phyloP scores from a whole-genome alignment of 1,139 yeast species.

The Yamadazyma jaroonii region DNA sequence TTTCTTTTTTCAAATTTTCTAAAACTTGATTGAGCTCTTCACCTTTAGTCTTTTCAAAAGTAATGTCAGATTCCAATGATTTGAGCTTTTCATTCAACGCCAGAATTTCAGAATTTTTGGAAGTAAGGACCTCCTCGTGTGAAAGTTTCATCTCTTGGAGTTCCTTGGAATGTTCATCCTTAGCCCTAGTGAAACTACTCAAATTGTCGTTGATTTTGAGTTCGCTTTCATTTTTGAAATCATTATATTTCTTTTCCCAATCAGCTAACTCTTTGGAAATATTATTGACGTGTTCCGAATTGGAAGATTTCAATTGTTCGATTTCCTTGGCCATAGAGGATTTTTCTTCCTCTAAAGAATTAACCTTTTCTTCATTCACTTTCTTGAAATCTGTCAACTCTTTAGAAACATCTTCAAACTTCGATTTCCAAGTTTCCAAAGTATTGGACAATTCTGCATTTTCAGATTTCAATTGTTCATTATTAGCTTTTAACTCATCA shows the following conservation, averaged over 20 bases:
- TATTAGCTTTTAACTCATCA: conserved; percentile 4
- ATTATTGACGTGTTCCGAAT: not conserved
- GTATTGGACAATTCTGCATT: conserved; percentile 4
- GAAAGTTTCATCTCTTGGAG: conserved; percentile 1
- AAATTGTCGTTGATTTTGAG: not conserved
- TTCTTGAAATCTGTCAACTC: conserved; percentile 2
- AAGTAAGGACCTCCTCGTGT: not conserved
- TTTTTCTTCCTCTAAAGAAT: conserved; percentile 7
- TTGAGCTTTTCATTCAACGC: not conserved
- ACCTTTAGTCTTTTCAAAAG: conserved; percentile 1
- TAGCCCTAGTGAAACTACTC: not conserved
- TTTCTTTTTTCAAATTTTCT: not conserved
- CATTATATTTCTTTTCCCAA: conserved; percentile 5
- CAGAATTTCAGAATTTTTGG: not conserved
- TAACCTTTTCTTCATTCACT: not conserved
- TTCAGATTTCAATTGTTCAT: conserved; percentile 1
- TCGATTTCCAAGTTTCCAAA: conserved; percentile 2
- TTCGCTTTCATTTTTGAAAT: conserved; percentile 3
- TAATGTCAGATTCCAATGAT: not conserved
- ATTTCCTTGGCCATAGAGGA: conserved; percentile 8
- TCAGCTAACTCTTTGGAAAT: conserved; percentile 6
- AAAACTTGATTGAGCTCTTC: not conserved
- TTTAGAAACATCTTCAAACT: not conserved
- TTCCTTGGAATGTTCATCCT: conserved; percentile 3
- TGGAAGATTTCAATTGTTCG: conserved; percentile 4